Percentiles rank a stretch among this genome's conserved stretches.
Evolutionary conservation across 2,329 filamentous ascomycete species (phyloP).

Genomic region (Arthrobotrys sphaeroides): DNA sequence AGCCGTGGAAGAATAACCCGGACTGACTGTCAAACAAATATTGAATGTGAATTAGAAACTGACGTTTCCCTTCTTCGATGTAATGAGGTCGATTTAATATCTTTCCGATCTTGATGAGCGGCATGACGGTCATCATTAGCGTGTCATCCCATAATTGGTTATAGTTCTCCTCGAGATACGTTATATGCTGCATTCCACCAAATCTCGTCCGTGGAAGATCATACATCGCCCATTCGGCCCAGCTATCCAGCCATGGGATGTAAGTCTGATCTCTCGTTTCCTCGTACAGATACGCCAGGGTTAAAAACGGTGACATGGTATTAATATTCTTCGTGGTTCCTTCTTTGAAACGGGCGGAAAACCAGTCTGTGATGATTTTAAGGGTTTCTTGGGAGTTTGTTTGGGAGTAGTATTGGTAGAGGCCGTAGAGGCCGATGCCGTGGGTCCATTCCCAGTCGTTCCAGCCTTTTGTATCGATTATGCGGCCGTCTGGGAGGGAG

Average conservation of each 20-base stretch:
- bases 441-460: constrained; percentile 86
- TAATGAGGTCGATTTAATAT: constrained; percentile 76
- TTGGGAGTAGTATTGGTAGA: constrained; percentile 82
- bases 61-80: constrained; percentile 78
- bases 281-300: constrained; percentile 80
- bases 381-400: constrained; percentile 72
- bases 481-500: constrained; percentile 74
- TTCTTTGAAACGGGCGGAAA: constrained; percentile 72
- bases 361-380: constrained; percentile 77
- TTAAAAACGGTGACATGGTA: constrained; percentile 81
- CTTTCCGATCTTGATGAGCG: constrained; percentile 80
- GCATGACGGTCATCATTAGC: constrained; percentile 86
- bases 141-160: constrained; percentile 87
- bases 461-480: constrained; percentile 88
- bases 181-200: constrained; percentile 64
- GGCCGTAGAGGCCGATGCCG: constrained; percentile 79
- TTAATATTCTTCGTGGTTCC: constrained; percentile 83
- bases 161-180: constrained; percentile 70
- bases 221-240: constrained; percentile 85
- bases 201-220: constrained; percentile 76
- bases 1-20: constrained; percentile 82
- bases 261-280: constrained; percentile 74
- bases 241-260: constrained; percentile 79
- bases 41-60: constrained; percentile 80
- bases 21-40: constrained; percentile 78